Percentiles rank a stretch among this genome's conserved stretches.
Conservation (phyloP, 176 grass and related monocot species). For the Cenchrus fungigraminus region DNA sequence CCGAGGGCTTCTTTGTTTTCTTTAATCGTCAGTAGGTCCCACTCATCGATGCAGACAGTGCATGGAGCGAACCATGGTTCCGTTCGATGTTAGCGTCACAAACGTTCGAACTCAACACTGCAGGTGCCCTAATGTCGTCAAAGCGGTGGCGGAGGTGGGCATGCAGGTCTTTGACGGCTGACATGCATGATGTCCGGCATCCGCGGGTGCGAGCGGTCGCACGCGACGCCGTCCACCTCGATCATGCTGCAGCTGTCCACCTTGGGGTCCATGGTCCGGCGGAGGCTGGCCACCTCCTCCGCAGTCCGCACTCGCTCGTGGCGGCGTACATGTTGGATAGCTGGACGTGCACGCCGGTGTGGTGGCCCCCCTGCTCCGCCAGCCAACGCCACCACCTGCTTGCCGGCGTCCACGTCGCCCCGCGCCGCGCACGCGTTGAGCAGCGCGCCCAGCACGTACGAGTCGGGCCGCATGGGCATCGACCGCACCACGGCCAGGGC, state of each 20-base stretch:
- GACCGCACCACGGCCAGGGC: constrained; percentile 31
- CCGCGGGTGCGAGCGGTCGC: constrained; percentile 46
- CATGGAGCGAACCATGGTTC: too few species aligned
- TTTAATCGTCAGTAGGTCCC: too few species aligned
- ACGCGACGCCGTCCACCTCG: constrained; percentile 55
- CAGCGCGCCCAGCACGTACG: constrained; percentile 68
- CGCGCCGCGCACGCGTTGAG: constrained; percentile 55
- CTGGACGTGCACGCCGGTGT: constrained; percentile 57
- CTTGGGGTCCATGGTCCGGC: constrained; percentile 55
- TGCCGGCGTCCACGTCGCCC: constrained; percentile 32
- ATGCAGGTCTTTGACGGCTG: constrained; percentile 32
- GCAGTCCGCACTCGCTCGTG: constrained; percentile 48
- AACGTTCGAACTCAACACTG: too few species aligned
- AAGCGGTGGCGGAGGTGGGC: constrained; percentile 32
- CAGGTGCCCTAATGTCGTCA: too few species aligned
- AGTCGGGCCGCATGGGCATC: constrained; percentile 64
- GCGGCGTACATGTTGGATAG: constrained; percentile 72
- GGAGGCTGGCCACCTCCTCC: constrained; percentile 45
- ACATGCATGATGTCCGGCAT: constrained; percentile 37
- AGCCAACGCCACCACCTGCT: constrained; percentile 33
- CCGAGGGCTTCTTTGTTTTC: too few species aligned
- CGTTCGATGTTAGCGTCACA: too few species aligned
- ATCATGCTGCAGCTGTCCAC: constrained; percentile 62
- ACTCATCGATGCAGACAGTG: too few species aligned
- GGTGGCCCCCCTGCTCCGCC: constrained; percentile 49